Conservation (phyloP, 1,284 basidiomycete genomes). For the Golubevia pallescens region DNA sequence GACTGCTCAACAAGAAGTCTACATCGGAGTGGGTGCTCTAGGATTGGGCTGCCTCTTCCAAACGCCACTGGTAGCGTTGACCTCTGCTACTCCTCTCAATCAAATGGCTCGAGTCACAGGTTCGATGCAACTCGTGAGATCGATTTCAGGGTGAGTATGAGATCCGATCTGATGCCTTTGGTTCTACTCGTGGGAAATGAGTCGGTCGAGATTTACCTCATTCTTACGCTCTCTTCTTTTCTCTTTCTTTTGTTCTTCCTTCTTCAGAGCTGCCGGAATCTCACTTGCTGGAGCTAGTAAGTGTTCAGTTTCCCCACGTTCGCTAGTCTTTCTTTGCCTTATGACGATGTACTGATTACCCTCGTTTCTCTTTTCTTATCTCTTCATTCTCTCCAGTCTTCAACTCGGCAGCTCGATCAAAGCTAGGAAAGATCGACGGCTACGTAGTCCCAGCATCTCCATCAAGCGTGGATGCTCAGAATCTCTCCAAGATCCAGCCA, state of each 20-base stretch:
- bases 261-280: background rate
- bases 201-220: no score
- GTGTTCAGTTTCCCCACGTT: no score
- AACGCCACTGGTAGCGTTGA: slow-evolving; percentile 42
- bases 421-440: slow-evolving; percentile 8
- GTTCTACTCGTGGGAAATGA: no score
- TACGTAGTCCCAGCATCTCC: slow-evolving; percentile 6
- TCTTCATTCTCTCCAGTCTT: slow-evolving; percentile 38
- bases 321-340: no score
- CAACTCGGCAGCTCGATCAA: slow-evolving; percentile 18
- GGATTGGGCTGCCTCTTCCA: slow-evolving; percentile 52
- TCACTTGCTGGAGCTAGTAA: slow-evolving; percentile 5
- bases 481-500: slow-evolving; percentile 35
- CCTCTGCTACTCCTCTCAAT: slow-evolving; percentile 41
- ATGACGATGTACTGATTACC: no score
- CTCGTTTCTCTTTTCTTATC: slow-evolving; percentile 29
- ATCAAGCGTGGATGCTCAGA: slow-evolving; percentile 24
- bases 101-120: slow-evolving; percentile 34
- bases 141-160: no score
- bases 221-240: no score
- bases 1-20: slow-evolving; percentile 24
- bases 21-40: slow-evolving; percentile 35
- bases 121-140: slow-evolving; percentile 32
- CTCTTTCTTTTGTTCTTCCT: no score
- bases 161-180: no score